A percentile compares a stretch with the other conserved stretches of the same genome.
These are phyloP conservation scores for Entomortierella parvispora DNA, from an alignment of 192 early-diverging fungal genomes.

Conservation along the genomic window DNA sequence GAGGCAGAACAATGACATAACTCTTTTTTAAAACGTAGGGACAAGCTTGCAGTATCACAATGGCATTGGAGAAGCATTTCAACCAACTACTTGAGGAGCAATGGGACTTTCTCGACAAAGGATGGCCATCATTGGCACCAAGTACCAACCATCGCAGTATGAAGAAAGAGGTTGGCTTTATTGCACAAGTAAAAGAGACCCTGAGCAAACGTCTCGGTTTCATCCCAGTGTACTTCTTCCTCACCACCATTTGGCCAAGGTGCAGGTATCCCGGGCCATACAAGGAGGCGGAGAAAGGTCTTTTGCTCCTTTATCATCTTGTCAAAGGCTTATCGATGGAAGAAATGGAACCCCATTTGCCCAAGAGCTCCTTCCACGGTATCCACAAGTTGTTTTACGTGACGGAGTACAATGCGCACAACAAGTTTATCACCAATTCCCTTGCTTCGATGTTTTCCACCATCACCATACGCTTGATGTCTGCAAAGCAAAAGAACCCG, in stretches of 20 bases:
- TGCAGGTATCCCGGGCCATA: background rate
- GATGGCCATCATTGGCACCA: background rate
- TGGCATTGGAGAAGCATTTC: too few species aligned
- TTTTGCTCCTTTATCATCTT: background rate
- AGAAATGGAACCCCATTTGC: background rate
- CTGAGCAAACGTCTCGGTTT: background rate
- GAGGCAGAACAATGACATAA: too few species aligned
- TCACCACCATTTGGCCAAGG: background rate
- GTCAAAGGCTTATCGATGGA: background rate
- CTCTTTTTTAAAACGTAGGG: too few species aligned
- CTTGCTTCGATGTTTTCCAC: background rate
- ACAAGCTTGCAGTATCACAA: too few species aligned
- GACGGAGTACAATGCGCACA: background rate
- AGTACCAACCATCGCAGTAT: background rate
- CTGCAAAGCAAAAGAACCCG: background rate
- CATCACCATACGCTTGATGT: background rate
- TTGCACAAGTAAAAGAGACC: background rate
- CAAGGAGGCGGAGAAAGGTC: background rate
- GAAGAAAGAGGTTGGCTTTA: background rate
- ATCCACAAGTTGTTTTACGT: background rate
- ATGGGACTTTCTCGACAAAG: background rate
- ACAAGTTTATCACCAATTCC: background rate
- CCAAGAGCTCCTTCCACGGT: background rate
- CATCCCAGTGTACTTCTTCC: conserved; percentile 1
- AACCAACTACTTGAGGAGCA: background rate